Evolutionary conservation across 2,329 filamentous ascomycete species (phyloP).

Genomic region (Clonostachys sp.): DNA sequence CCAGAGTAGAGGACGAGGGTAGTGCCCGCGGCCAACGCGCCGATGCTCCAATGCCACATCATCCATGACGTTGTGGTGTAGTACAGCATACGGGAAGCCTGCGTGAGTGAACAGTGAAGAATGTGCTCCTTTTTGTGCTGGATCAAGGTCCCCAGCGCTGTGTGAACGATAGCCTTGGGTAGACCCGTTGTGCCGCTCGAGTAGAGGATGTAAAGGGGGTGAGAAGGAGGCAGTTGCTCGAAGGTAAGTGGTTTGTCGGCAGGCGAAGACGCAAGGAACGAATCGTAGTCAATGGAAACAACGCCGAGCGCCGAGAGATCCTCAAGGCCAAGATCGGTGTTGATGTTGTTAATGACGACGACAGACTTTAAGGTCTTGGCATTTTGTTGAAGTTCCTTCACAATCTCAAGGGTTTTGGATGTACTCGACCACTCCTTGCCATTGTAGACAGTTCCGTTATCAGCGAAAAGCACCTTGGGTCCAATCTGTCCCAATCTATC

Average conservation of each 20-base stretch:
- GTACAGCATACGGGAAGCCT: conserved; percentile 76
- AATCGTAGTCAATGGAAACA: conserved; percentile 35
- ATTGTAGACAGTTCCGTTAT: conserved; percentile 88
- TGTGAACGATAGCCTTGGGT: conserved; percentile 94
- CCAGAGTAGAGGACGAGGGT: conserved; percentile 89
- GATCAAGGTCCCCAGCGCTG: conserved; percentile 80
- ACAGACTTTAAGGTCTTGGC: conserved; percentile 59
- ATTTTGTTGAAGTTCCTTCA: conserved; percentile 51
- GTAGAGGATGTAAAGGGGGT: conserved; percentile 92
- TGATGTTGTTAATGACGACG: conserved; percentile 69
- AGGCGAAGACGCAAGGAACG: conserved; percentile 35
- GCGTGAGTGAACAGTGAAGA: conserved; percentile 76
- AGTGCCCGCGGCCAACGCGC: conserved; percentile 75
- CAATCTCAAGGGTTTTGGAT: conserved; percentile 75
- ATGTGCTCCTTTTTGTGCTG: conserved; percentile 97
- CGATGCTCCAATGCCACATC: conserved; percentile 99
- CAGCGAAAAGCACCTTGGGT: conserved; percentile 77
- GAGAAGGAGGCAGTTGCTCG: conserved; percentile 74
- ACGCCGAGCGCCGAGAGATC: conserved; percentile 32
- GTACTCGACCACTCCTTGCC: conserved; percentile 81
- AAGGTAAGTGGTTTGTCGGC: conserved; percentile 52
- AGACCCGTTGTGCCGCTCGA: conserved; percentile 83
- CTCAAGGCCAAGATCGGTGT: conserved; percentile 34
- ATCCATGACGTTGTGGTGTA: conserved; percentile 97
- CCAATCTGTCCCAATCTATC: conserved; percentile 84